A percentile compares a stretch with the other conserved stretches of the same genome.
Conservation (phyloP, 495 filamentous ascomycete species). For the Choiromyces venosus region DNA sequence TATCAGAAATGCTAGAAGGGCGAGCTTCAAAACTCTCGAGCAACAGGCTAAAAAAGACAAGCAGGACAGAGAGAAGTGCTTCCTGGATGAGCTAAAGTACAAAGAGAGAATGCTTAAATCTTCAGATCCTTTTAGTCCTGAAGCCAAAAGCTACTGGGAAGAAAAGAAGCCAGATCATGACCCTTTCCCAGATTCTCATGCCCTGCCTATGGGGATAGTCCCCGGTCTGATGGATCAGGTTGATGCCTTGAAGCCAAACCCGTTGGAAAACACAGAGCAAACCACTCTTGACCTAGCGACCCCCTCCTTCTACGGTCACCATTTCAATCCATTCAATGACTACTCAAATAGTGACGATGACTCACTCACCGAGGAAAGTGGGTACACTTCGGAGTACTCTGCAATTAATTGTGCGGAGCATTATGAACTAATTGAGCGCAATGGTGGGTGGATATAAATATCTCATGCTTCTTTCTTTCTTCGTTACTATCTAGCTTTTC, state of each 20-base stretch:
- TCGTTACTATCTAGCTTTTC: too few relatives aligned
- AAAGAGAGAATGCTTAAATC: background rate
- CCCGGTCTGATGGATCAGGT: background rate
- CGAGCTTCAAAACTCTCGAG: background rate
- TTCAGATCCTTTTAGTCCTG: background rate
- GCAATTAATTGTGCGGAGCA: background rate
- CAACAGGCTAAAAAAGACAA: background rate
- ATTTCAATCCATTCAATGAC: background rate
- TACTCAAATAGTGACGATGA: background rate
- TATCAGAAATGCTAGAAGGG: background rate
- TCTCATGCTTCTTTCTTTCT: background rate
- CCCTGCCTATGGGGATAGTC: background rate
- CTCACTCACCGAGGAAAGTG: background rate
- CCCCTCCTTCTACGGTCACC: background rate
- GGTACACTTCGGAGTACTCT: background rate
- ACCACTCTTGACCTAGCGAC: background rate
- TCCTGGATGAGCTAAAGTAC: background rate
- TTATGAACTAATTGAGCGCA: background rate
- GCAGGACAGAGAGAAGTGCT: background rate
- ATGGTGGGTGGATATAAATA: constrained; percentile 1
- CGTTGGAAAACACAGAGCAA: background rate
- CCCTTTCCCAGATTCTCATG: background rate
- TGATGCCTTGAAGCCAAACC: background rate
- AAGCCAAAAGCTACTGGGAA: background rate
- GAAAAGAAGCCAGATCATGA: background rate